A percentile compares a stretch with the other conserved stretches of the same genome.
phyloP scores from a whole-genome alignment of 164 flowering plant species.

The Kalanchoe fedtschenkoi region DNA sequence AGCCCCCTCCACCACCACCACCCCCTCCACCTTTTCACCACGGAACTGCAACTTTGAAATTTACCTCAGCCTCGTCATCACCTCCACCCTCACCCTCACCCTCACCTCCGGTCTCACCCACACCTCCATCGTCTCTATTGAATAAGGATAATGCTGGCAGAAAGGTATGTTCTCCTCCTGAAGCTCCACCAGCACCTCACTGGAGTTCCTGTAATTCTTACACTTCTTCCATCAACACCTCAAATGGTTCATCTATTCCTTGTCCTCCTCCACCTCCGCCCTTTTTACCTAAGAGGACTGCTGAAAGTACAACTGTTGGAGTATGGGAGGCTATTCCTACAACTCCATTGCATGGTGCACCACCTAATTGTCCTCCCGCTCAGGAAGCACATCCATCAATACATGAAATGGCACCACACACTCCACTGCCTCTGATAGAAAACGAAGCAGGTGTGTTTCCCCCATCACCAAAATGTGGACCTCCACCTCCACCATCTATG shows the following conservation, averaged over 20 bases:
- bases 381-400: too few species aligned
- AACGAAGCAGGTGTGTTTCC: neutral
- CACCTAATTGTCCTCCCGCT: too few species aligned
- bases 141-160: conserved; percentile 11
- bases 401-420: too few species aligned
- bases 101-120: conserved; percentile 15
- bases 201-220: conserved; percentile 9
- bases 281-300: too few species aligned
- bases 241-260: neutral
- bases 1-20: conserved; percentile 11
- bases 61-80: conserved; percentile 2
- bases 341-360: too few species aligned
- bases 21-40: neutral
- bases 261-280: neutral
- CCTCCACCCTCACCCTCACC: conserved; percentile 2
- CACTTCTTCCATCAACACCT: conserved; percentile 10
- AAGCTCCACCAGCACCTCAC: conserved; percentile 17
- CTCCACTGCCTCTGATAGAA: neutral
- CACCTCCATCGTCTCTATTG: conserved; percentile 9
- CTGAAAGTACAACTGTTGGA: too few species aligned
- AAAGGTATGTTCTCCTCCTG: conserved; percentile 10
- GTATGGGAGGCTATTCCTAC: too few species aligned
- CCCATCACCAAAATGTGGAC: neutral
- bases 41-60: neutral
- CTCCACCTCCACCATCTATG: neutral